These are phyloP conservation scores for Clarireedia monteithiana DNA, from an alignment of 2,329 filamentous ascomycete species.

Conservation along the genomic window DNA sequence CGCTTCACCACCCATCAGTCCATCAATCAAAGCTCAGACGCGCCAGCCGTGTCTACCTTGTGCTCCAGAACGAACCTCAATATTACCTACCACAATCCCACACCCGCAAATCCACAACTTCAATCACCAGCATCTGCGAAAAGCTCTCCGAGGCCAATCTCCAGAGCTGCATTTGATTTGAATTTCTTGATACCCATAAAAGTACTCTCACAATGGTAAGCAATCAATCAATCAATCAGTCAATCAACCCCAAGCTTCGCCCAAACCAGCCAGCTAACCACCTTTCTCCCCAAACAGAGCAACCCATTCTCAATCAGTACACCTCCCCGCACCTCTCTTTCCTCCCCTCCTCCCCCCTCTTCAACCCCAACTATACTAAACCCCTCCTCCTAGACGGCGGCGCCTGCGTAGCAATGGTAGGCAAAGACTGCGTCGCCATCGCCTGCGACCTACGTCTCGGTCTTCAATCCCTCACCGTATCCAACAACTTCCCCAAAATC, in stretches of 20 bases:
- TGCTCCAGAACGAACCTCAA: slow-evolving; percentile 11
- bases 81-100: slow-evolving; percentile 8
- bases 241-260: neutral
- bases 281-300: slow-evolving; percentile 45
- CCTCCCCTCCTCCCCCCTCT: slow-evolving; percentile 4
- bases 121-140: neutral
- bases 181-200: neutral
- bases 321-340: neutral
- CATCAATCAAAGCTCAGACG: slow-evolving; percentile 12
- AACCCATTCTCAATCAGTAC: slow-evolving; percentile 94
- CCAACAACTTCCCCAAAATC: slow-evolving; percentile 99
- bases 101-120: slow-evolving; percentile 12
- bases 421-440: slow-evolving; percentile 99
- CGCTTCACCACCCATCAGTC: neutral
- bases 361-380: neutral
- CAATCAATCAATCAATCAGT: neutral
- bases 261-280: slow-evolving; percentile 26
- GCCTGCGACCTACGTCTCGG: slow-evolving; percentile 97
- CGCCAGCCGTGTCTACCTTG: slow-evolving; percentile 29
- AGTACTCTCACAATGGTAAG: slow-evolving; percentile 24
- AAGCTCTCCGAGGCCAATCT: neutral
- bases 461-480: slow-evolving; percentile 91
- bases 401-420: slow-evolving; percentile 96
- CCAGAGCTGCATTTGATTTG: slow-evolving; percentile 3
- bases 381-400: slow-evolving; percentile 56